Conservation (phyloP, 306 rosid species). For the Styphnolobium japonicum region DNA sequence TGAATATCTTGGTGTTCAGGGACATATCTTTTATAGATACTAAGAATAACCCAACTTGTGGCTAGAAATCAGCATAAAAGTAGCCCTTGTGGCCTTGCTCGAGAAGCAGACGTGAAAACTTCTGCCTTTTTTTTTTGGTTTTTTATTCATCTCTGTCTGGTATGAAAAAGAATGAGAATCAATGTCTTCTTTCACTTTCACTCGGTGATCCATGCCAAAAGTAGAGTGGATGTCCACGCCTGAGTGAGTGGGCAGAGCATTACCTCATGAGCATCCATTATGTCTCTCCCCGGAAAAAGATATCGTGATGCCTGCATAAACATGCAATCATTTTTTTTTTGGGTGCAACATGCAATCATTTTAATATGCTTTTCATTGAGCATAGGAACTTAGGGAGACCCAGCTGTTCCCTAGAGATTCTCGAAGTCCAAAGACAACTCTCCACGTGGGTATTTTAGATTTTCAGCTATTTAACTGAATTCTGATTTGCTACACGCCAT, state of each 20-base stretch:
- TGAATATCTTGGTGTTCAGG: conserved; percentile 26
- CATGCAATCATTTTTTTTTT: conserved; percentile 46
- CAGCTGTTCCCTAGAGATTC: conserved; percentile 24
- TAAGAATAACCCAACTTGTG: conserved; percentile 38
- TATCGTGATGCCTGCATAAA: conserved; percentile 3
- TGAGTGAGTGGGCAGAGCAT: conserved; percentile 60
- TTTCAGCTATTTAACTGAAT: background rate
- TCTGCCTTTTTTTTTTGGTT: background rate
- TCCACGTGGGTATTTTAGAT: conserved; percentile 7
- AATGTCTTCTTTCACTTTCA: conserved; percentile 36
- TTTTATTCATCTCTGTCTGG: conserved; percentile 22
- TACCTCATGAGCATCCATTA: conserved; percentile 42
- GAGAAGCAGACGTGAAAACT: conserved; percentile 26
- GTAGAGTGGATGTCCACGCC: conserved; percentile 36
- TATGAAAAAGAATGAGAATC: conserved; percentile 45
- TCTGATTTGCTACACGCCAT: conserved; percentile 18
- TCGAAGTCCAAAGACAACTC: conserved; percentile 17
- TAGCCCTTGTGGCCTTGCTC: background rate
- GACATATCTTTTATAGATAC: conserved; percentile 35
- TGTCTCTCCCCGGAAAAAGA: conserved; percentile 34
- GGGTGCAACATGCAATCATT: conserved; percentile 44
- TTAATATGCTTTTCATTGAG: conserved; percentile 25
- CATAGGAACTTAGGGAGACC: conserved; percentile 13
- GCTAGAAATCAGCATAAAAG: conserved; percentile 37
- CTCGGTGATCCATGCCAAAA: conserved; percentile 42